These are phyloP conservation scores for Gossypium gossypioides DNA, from an alignment of 441 rosid genomes.

Conservation along the genomic window DNA sequence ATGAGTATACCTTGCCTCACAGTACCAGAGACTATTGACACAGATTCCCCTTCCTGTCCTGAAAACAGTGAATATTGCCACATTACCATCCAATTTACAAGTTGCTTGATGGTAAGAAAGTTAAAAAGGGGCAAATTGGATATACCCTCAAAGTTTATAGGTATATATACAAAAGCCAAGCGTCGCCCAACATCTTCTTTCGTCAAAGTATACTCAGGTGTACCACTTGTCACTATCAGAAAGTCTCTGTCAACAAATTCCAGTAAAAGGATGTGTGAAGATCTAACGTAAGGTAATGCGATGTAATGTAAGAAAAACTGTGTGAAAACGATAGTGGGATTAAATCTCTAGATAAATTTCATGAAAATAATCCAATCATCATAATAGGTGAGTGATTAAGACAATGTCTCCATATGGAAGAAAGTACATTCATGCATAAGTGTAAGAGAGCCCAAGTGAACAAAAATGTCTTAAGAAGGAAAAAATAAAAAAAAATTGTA, in stretches of 20 bases:
- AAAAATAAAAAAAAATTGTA: background rate
- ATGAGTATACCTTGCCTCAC: conserved; percentile 71
- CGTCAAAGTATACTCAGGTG: conserved; percentile 71
- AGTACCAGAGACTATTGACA: conserved; percentile 47
- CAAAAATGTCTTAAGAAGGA: background rate
- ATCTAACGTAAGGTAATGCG: background rate
- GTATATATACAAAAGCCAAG: conserved; percentile 73
- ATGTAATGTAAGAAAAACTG: background rate
- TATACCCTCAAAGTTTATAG: conserved; percentile 90
- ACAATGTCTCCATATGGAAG: background rate
- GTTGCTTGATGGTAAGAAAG: conserved; percentile 12
- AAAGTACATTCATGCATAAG: background rate
- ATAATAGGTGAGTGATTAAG: background rate
- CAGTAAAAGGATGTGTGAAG: conserved; percentile 4
- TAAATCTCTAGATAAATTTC: background rate
- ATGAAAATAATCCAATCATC: background rate
- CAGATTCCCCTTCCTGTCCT: conserved; percentile 88
- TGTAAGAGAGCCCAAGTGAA: background rate
- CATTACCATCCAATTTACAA: conserved; percentile 3
- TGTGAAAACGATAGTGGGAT: background rate
- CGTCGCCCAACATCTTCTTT: conserved; percentile 79
- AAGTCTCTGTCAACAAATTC: conserved; percentile 48
- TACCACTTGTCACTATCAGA: conserved; percentile 58
- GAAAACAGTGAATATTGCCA: conserved; percentile 24
- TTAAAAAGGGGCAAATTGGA: conserved; percentile 16